Conservation (phyloP, 139 green algal species). For the Volvox africanus region DNA sequence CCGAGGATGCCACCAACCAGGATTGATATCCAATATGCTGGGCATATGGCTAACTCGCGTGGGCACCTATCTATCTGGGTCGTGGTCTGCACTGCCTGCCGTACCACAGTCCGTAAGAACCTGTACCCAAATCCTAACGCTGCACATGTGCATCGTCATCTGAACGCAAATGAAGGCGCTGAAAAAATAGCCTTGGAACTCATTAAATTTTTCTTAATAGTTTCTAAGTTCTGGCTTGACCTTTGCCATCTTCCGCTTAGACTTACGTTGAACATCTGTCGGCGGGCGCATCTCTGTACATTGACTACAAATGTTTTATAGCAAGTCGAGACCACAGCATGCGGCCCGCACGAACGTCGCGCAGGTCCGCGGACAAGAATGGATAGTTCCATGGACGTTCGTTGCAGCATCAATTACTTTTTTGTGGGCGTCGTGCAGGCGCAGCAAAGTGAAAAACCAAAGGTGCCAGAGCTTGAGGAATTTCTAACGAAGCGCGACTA, state of each 20-base stretch:
- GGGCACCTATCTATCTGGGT: too few species aligned
- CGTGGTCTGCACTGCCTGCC: too few species aligned
- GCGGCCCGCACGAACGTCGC: conserved; percentile 36
- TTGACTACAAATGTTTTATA: conserved; percentile 45
- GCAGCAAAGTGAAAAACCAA: conserved; percentile 50
- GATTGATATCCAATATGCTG: too few species aligned
- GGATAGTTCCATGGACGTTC: background rate
- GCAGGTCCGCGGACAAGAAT: conserved; percentile 34
- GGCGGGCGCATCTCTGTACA: conserved; percentile 10
- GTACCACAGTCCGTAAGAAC: too few species aligned
- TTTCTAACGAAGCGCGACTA: conserved; percentile 80
- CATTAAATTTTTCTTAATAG: too few species aligned
- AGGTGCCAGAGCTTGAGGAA: conserved; percentile 74
- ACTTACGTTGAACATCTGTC: conserved; percentile 1
- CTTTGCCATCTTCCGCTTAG: conserved; percentile 16
- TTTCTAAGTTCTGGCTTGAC: background rate
- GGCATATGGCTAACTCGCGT: too few species aligned
- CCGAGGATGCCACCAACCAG: too few species aligned
- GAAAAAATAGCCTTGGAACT: too few species aligned
- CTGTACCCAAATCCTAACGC: too few species aligned
- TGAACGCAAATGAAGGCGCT: too few species aligned
- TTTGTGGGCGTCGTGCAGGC: background rate
- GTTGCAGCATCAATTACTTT: background rate
- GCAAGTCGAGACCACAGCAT: conserved; percentile 52
- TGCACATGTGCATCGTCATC: too few species aligned